Evolutionary conservation across 176 grass and related monocot genomes (phyloP), one percentile per base, ranked within the genome.

Genomic region (Canna indica): DNA sequence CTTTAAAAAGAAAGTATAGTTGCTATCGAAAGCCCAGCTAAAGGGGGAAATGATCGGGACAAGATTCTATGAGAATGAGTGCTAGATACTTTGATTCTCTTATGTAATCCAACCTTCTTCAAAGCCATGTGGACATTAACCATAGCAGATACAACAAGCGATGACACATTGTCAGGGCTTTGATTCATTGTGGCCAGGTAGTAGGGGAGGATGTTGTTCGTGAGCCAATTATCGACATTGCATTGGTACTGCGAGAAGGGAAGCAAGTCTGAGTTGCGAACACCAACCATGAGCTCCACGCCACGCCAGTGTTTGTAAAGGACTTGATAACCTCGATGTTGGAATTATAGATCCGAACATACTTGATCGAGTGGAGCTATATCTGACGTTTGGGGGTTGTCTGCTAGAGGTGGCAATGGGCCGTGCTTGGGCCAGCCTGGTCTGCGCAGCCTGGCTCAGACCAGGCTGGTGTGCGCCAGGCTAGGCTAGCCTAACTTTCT

Each of bases 171-270:
- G 67, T 33, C 54, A 13, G 71, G 64, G 77, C 72, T 90, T 75
- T 88, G 76, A 99, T n/a, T 90, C 68, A 32, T 67, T 36, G 94
- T 93, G 42, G 89, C 83, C 9, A 89, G 89, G 77, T 99, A 99
- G 73, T 93, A 99, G 0, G 88, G 86, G 48, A 99, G 77, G 76
- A 99, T 84, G 79, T 86, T 90, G 77, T 93, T 99, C 82, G 90
- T 99, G 46, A 99, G 84, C 94, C 94, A 99, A 22, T 86, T 90
- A 60, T 99, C 89, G 0, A 99, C 94, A 52, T 93, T 99, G 70
- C 86, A 93, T 77, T 99, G 94, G 89, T 90, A 99, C 80, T 99
- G 94, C n/a, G 89, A 70, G 46, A 99, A 99, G 64, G 94, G 72
- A 52, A 99, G 94, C 67, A 99, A 77, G 82, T 99, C 94, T 27